Evolutionary conservation across 1,139 yeast genomes (phyloP), one percentile per base, ranked within the genome.

Genomic region (Saccharomycopsis phalli): DNA sequence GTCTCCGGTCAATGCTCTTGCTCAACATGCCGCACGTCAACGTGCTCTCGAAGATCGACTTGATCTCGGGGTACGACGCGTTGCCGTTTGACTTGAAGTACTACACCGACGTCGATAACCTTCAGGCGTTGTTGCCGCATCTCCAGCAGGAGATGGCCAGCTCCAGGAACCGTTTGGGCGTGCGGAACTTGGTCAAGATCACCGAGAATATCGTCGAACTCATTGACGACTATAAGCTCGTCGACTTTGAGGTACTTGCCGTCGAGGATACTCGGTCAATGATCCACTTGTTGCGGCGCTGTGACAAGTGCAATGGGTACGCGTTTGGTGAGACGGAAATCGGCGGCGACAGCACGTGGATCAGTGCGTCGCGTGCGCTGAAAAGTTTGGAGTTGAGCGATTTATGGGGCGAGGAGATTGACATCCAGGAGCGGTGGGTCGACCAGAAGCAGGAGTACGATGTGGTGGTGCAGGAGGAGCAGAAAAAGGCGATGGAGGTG

Each of bases 311-410:
- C 2, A 83, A 80, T 51, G 99, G 99, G 0, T 93, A 93, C 56
- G 71, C 83, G 50, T 87, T 84, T 63, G 99, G 99, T 0, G 65
- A 87, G 2, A 81, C 87, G 26, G 99, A 93, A 51, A 69, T 88
- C 11, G 95, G 96, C 3, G 97, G 97, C 14, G 99, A 93, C 56
- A 74, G 93, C 0, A 77, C 91, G 2, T 93, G 98, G 98, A 82
- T 88, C 13, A 95, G 88, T 51, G 95, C 96, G 0, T 73, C 91
- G 1, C 69, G 98, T 48, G 91, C 83, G 51, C 76, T 79, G 4
- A 30, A 32, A 11, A 50, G 56, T 36, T 56, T 51, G 18, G 57
- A 58, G 29, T 49, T 54, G 50, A 45, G 47, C 25, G 62, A 58
- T 34, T 53, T 52, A 34, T 51, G 54, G 53, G 48, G 48, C 10